phyloP scores from a whole-genome alignment of 2,329 filamentous ascomycete genomes.

The Hymenoscyphus scutula region DNA sequence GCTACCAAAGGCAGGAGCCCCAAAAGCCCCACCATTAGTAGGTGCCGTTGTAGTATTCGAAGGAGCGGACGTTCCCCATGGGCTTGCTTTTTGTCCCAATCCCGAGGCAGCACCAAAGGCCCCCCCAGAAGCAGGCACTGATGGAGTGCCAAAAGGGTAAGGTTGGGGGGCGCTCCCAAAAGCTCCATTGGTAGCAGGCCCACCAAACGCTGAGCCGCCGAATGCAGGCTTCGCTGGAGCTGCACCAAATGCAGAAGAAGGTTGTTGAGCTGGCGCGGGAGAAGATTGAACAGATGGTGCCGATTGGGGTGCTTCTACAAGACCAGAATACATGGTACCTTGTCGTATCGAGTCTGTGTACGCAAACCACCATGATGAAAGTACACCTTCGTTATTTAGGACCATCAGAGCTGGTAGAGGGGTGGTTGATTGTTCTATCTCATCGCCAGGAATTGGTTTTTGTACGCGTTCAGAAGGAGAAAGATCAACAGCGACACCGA shows the following conservation, averaged over 20 bases:
- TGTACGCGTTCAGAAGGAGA: slow-evolving; percentile 76
- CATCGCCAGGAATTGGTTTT: slow-evolving; percentile 73
- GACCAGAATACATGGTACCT: slow-evolving; percentile 69
- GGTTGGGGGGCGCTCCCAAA: background rate
- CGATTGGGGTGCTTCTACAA: slow-evolving; percentile 47
- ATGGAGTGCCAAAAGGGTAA: slow-evolving; percentile 35
- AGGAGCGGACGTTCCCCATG: slow-evolving; percentile 45
- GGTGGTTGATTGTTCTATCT: slow-evolving; percentile 68
- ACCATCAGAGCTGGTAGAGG: slow-evolving; percentile 83
- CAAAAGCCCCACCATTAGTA: slow-evolving; percentile 48
- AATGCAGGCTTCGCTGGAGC: slow-evolving; percentile 37
- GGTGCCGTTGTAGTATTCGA: slow-evolving; percentile 30
- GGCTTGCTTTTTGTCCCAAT: slow-evolving; percentile 51
- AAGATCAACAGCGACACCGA: slow-evolving; percentile 82
- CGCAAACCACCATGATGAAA: slow-evolving; percentile 87
- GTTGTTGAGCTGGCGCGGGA: slow-evolving; percentile 26
- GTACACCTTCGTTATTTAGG: slow-evolving; percentile 82
- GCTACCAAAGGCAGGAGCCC: slow-evolving; percentile 44
- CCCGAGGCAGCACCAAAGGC: slow-evolving; percentile 39
- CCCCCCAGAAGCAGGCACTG: slow-evolving; percentile 41
- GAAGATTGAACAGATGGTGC: slow-evolving; percentile 20
- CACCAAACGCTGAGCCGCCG: slow-evolving; percentile 19
- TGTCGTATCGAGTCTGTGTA: slow-evolving; percentile 82
- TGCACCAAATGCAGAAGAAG: slow-evolving; percentile 35
- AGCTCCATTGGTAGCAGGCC: slow-evolving; percentile 28